Percentiles rank a stretch among this genome's conserved stretches.
These are phyloP conservation scores for Canariomyces notabilis DNA, from an alignment of 2,329 filamentous ascomycete genomes.

Conservation along the genomic window DNA sequence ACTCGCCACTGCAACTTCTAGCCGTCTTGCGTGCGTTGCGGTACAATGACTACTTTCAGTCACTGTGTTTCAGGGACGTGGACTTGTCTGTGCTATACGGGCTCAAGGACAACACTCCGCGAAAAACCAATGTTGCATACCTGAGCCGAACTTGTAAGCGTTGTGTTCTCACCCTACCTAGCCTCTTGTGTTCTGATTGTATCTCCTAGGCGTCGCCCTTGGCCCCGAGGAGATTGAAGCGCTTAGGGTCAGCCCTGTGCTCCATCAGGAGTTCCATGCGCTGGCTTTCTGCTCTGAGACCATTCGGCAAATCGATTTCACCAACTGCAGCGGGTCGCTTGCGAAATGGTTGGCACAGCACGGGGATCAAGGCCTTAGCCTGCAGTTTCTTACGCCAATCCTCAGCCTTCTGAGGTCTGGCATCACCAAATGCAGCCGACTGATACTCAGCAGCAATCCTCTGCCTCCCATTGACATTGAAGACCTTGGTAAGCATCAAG, in stretches of 20 bases:
- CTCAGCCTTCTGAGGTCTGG: conserved; percentile 38
- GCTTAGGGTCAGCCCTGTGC: conserved; percentile 44
- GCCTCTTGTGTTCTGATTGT: conserved; percentile 19
- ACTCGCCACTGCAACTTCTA: conserved; percentile 49
- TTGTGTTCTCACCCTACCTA: neutral
- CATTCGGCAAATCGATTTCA: conserved; percentile 50
- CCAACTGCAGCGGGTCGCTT: conserved; percentile 34
- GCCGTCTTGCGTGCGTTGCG: conserved; percentile 52
- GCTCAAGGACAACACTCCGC: conserved; percentile 37
- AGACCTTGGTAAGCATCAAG: conserved; percentile 40
- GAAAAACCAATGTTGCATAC: conserved; percentile 45
- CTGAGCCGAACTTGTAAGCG: conserved; percentile 48
- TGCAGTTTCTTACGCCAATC: conserved; percentile 37
- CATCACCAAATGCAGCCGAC: conserved; percentile 47
- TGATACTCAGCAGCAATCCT: conserved; percentile 46
- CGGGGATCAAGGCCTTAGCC: conserved; percentile 7
- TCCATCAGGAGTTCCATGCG: conserved; percentile 54
- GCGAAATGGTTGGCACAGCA: conserved; percentile 11
- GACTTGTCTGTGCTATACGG: conserved; percentile 42
- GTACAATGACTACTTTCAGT: conserved; percentile 56
- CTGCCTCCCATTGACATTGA: conserved; percentile 44
- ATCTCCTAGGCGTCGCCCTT: conserved; percentile 39
- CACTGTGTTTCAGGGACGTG: conserved; percentile 50
- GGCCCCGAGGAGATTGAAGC: conserved; percentile 44
- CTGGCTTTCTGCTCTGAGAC: conserved; percentile 52